Percentiles rank a stretch among this genome's conserved stretches.
Evolutionary conservation across 2,329 filamentous ascomycete genomes (phyloP).

Genomic region (Grosmannia huntii): DNA sequence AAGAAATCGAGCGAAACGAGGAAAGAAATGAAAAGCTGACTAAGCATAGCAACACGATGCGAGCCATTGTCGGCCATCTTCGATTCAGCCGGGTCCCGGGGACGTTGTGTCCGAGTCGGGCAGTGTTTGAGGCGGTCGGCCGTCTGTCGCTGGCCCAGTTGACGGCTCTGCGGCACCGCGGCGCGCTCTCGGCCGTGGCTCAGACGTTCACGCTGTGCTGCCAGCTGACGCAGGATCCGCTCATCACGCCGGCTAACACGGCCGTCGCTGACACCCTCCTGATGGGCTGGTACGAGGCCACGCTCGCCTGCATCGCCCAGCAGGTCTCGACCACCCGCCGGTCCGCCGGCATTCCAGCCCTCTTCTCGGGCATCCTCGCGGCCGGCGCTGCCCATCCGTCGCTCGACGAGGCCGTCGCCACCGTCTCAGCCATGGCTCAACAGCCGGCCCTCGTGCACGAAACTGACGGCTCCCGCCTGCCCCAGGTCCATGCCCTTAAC

Average conservation of each 20-base stretch:
- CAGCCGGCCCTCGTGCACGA: constrained; percentile 38
- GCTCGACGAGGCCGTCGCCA: constrained; percentile 51
- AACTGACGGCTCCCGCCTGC: constrained; percentile 54
- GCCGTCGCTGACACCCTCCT: constrained; percentile 35
- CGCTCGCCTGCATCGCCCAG: constrained; percentile 56
- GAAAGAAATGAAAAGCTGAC: too few relatives aligned
- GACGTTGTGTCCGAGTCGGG: constrained; percentile 32
- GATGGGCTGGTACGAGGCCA: constrained; percentile 57
- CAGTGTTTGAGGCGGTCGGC: constrained; percentile 54
- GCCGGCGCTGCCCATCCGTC: constrained; percentile 47
- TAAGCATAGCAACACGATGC: constrained; percentile 52
- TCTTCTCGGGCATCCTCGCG: constrained; percentile 70
- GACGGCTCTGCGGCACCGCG: constrained; percentile 71
- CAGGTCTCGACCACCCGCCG: constrained; percentile 76
- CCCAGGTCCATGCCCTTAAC: constrained; percentile 91
- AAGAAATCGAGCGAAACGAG: too few relatives aligned
- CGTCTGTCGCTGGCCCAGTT: constrained; percentile 72
- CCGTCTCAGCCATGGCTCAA: constrained; percentile 47
- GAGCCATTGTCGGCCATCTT: constrained; percentile 43
- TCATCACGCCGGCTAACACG: constrained; percentile 18
- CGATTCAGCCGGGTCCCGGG: constrained; percentile 31
- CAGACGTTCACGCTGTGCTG: constrained; percentile 79
- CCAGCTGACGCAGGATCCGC: constrained; percentile 39
- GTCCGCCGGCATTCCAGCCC: constrained; percentile 80
- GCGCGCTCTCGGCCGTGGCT: constrained; percentile 86